Evolutionary conservation across 371 early-diverging fungal species (phyloP), one percentile per base, ranked within the genome.

Genomic region (Blakeslea trispora): DNA sequence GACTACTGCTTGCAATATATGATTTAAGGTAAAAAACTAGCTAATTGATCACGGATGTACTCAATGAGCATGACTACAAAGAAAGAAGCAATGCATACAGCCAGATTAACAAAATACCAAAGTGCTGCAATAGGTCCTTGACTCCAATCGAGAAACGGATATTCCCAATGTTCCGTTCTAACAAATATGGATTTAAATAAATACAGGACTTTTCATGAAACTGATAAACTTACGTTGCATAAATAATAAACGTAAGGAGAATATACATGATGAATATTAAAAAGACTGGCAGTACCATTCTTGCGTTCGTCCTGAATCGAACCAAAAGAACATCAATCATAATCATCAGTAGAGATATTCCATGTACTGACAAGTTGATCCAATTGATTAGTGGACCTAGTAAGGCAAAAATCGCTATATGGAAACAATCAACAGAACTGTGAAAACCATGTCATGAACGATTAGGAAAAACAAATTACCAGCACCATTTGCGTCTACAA

Each of bases 81-180:
- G 46, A 72, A 82, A 31, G 69, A 61, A 3, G 72, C 53, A 6
- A 79, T 24, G 0, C 68, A 68, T 8, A 72, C 35, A 0, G 64
- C 62, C 8, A 64, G 72, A 0, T 75, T 75, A 2, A 68, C 42
- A 35, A 70, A 19, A 43, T 79, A 79, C 63, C 68, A 72, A 6
- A 68, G 63, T 2, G 69, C 76, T 14, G 71, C 69, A 1, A 60
- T 65, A 1, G 64, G 55, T 5, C 82, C 82, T 37, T 74, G 71
- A 22, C 46, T 46, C 80, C 82, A 82, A 48, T 76, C 54, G 44
- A 82, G 52, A 53, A 82, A 82, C 0, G 77, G 66, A 63, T 82
- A 82, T 0, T 77, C 77, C 80, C 82, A 82, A 13, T 32, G 46
- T 2, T 61, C 50, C n/a, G 58, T 53, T 5, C 74, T 74, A 59